Evolutionary conservation across 1,284 basidiomycete species (phyloP).

Genomic region (Cryptococcus neoformans): DNA sequence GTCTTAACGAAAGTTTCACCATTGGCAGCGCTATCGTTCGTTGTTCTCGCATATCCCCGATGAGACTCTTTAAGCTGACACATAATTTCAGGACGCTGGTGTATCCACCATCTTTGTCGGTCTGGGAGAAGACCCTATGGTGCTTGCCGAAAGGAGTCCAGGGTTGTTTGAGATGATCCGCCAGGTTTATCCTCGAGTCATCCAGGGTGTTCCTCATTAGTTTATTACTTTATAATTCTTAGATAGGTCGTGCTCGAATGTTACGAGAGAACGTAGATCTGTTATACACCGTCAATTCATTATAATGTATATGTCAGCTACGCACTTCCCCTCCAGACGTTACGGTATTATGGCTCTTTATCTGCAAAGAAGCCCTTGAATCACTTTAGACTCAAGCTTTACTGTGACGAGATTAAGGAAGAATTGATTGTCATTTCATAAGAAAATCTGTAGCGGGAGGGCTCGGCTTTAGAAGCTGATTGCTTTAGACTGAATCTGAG

Average conservation of each 20-base stretch:
- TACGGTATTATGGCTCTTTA: not conserved
- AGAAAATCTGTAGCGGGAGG: too few species aligned
- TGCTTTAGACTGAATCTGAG: too few species aligned
- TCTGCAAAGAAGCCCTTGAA: too few species aligned
- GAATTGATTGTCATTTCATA: too few species aligned
- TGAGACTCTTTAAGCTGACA: not conserved
- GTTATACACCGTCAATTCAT: too few species aligned
- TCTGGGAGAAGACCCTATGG: conserved; percentile 72
- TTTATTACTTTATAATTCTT: not conserved
- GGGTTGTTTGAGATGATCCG: conserved; percentile 54
- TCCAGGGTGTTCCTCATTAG: conserved; percentile 32
- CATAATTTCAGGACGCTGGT: conserved; percentile 50
- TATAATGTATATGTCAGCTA: too few species aligned
- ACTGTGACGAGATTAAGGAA: too few species aligned
- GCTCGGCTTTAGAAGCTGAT: too few species aligned
- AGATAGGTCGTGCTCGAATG: not conserved
- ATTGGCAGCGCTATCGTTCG: conserved; percentile 34
- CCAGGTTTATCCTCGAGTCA: conserved; percentile 48
- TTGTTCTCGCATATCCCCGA: not conserved
- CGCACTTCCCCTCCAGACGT: not conserved
- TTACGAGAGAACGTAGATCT: not conserved
- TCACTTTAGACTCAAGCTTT: too few species aligned
- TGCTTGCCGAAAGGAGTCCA: conserved; percentile 67
- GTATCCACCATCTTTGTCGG: conserved; percentile 85
- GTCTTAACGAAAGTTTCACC: conserved; percentile 53